Evolutionary conservation across 805 yeast species (phyloP).

Genomic region (Sugiyamaella mastotermitis): DNA sequence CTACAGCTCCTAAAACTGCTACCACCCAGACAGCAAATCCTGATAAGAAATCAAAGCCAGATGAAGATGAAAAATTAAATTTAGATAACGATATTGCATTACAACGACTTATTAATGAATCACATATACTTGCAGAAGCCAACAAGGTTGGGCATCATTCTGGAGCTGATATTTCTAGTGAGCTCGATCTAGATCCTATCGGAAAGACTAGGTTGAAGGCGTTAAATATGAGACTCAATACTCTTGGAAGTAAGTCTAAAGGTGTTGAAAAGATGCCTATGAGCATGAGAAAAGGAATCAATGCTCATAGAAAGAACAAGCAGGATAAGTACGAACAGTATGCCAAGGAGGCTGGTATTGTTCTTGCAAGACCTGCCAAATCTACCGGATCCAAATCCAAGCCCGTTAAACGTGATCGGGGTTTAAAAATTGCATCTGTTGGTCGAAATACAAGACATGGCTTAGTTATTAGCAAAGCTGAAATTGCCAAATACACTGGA

Average conservation of each 20-base stretch:
- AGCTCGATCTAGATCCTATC: slow-evolving; percentile 30
- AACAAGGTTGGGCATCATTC: slow-evolving; percentile 21
- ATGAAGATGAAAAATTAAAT: slow-evolving; percentile 39
- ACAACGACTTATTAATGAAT: slow-evolving; percentile 60
- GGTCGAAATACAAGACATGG: slow-evolving; percentile 81
- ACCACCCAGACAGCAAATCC: slow-evolving; percentile 8
- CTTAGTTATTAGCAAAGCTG: slow-evolving; percentile 58
- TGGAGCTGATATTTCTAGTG: slow-evolving; percentile 31
- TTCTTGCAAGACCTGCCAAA: slow-evolving; percentile 49
- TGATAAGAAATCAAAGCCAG: slow-evolving; percentile 8
- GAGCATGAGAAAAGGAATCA: slow-evolving; percentile 80
- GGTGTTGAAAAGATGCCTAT: slow-evolving; percentile 75
- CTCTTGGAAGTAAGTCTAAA: slow-evolving; percentile 25
- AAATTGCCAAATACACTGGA: slow-evolving; percentile 42
- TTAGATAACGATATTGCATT: slow-evolving; percentile 61
- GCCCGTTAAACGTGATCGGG: slow-evolving; percentile 59
- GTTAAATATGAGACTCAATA: slow-evolving; percentile 30
- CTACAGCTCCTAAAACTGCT: slow-evolving; percentile 28
- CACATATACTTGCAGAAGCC: slow-evolving; percentile 48
- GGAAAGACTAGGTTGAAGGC: slow-evolving; percentile 34
- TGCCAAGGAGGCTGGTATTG: slow-evolving; percentile 85
- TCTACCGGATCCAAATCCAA: slow-evolving; percentile 29
- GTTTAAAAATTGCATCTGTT: slow-evolving; percentile 67
- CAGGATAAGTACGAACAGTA: slow-evolving; percentile 55
- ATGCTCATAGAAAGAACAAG: slow-evolving; percentile 47